A percentile compares a stretch with the other conserved stretches of the same genome.
These are phyloP conservation scores for Malassezia restricta DNA, from an alignment of 1,284 basidiomycete genomes.

Conservation along the genomic window DNA sequence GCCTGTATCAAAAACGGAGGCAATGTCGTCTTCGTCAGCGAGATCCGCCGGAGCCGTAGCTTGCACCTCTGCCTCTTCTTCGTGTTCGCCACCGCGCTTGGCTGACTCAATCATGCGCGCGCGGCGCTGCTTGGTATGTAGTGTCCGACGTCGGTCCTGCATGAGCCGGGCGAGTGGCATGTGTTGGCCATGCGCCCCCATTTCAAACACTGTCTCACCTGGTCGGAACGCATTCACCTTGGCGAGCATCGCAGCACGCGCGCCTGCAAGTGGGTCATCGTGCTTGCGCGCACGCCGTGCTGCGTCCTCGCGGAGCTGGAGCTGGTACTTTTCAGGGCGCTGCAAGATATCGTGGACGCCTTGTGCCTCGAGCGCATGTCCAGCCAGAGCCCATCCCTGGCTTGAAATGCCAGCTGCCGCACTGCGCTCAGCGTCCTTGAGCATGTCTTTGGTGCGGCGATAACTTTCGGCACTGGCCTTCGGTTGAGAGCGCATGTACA, in stretches of 20 bases:
- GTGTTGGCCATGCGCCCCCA: constrained; percentile 62
- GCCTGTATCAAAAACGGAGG: constrained; percentile 23
- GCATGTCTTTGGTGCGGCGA: constrained; percentile 75
- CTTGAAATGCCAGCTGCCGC: constrained; percentile 21
- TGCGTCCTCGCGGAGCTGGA: constrained; percentile 16
- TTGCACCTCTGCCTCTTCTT: background rate
- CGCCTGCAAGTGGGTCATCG: constrained; percentile 31
- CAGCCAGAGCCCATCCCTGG: constrained; percentile 55
- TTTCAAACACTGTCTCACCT: constrained; percentile 80
- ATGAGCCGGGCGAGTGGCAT: constrained; percentile 54
- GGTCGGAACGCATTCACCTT: constrained; percentile 73
- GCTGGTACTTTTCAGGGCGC: constrained; percentile 25
- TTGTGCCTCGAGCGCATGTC: constrained; percentile 55
- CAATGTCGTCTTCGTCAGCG: constrained; percentile 19
- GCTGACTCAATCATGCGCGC: constrained; percentile 23
- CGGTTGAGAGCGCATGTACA: constrained; percentile 86
- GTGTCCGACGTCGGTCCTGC: constrained; percentile 71
- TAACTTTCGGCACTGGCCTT: constrained; percentile 78
- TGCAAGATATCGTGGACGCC: constrained; percentile 57
- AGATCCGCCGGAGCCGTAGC: background rate
- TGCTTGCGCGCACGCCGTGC: constrained; percentile 1
- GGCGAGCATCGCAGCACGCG: constrained; percentile 59
- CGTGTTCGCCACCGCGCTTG: constrained; percentile 25
- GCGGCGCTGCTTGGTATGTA: constrained; percentile 54
- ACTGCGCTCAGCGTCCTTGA: constrained; percentile 49